Conservation (phyloP, 2,329 filamentous ascomycete species). For the Fusarium sp. region DNA sequence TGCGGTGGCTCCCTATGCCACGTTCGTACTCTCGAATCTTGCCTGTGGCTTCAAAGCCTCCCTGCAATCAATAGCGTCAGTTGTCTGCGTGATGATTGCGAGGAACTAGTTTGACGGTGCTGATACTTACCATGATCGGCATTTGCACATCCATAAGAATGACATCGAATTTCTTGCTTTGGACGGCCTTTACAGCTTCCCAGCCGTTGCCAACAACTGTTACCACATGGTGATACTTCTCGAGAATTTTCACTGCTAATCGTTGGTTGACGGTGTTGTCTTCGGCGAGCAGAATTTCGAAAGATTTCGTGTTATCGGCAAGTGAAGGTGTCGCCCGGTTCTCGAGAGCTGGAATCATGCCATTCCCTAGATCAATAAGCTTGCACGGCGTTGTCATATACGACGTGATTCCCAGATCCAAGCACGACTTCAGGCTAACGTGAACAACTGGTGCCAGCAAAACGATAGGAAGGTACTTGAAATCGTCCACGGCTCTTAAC, state of each 20-base stretch:
- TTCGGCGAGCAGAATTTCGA: constrained; percentile 94
- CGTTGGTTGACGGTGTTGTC: constrained; percentile 98
- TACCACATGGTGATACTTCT: constrained; percentile 94
- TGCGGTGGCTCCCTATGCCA: constrained; percentile 81
- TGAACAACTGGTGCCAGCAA: constrained; percentile 89
- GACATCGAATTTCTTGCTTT: constrained; percentile 92
- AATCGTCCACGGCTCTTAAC: constrained; percentile 88
- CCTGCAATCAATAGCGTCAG: constrained; percentile 64
- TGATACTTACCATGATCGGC: constrained; percentile 87
- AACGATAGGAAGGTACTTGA: constrained; percentile 98
- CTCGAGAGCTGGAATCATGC: constrained; percentile 94
- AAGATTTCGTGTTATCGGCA: constrained; percentile 93
- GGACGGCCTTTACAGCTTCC: constrained; percentile 92
- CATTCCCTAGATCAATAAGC: constrained; percentile 93
- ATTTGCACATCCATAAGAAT: constrained; percentile 99
- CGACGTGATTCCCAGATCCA: constrained; percentile 96
- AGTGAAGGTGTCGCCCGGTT: constrained; percentile 91
- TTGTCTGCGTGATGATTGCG: neutral
- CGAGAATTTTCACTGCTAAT: constrained; percentile 93
- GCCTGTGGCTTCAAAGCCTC: constrained; percentile 95
- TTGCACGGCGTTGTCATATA: constrained; percentile 99
- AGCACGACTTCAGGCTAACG: constrained; percentile 90
- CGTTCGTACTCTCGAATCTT: constrained; percentile 97
- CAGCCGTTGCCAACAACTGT: constrained; percentile 95
- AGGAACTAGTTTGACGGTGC: neutral